These are phyloP conservation scores for Petunia secreta DNA, from an alignment of 257 asterid genomes.

Conservation along the genomic window DNA sequence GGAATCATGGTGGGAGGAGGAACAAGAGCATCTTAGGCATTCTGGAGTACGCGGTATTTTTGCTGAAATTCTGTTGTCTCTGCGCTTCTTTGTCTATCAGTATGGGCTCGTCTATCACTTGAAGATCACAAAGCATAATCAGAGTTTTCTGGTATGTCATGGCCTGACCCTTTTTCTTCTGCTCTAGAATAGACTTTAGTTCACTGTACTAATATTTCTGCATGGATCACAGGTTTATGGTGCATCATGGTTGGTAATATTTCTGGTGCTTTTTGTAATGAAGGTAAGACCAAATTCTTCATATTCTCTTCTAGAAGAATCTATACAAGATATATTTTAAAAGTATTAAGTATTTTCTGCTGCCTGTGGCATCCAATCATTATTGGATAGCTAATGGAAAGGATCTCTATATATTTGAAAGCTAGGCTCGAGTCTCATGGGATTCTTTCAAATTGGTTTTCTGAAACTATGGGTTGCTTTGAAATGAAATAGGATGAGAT, in stretches of 20 bases:
- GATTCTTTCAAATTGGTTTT: not conserved
- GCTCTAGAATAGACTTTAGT: conserved; percentile 9
- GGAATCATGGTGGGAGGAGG: conserved; percentile 99
- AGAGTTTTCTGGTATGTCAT: conserved; percentile 72
- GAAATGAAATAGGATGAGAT: not conserved
- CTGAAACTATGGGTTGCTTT: not conserved
- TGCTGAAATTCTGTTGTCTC: conserved; percentile 73
- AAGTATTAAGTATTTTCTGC: not conserved
- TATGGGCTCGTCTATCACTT: conserved; percentile 95
- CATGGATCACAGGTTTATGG: conserved; percentile 75
- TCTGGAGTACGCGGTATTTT: conserved; percentile 86
- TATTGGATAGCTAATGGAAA: not conserved
- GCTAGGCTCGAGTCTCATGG: not conserved
- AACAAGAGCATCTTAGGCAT: conserved; percentile 95
- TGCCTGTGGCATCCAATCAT: conserved; percentile 11
- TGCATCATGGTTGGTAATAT: conserved; percentile 90
- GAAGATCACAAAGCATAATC: conserved; percentile 54
- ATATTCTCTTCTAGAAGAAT: not conserved
- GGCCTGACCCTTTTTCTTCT: conserved; percentile 23
- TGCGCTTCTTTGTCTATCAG: conserved; percentile 89
- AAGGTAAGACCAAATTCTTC: conserved; percentile 57
- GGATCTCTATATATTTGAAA: not conserved
- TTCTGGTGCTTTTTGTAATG: conserved; percentile 85
- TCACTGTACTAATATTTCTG: conserved; percentile 28
- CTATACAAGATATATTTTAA: not conserved